Base-by-base conservation (phyloP, 768 basidiomycete species). In the Agaricus blazei region DNA sequence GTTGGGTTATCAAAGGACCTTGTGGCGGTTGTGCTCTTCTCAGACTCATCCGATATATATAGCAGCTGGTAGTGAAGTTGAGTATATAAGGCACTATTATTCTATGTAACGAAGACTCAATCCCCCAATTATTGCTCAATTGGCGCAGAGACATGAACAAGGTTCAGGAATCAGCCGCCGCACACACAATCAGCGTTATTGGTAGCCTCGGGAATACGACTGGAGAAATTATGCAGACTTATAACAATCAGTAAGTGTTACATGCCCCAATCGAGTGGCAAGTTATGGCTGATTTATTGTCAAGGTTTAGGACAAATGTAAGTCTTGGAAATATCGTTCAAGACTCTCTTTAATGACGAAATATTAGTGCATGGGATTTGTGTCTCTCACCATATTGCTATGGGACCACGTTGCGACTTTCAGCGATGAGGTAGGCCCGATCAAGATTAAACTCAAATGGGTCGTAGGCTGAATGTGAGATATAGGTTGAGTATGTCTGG, bases 371-470 rank as follows among this genome's bases (percentile, higher is more conserved):
- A 71, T 84, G 43, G 82, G 77, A 14, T 67, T 84, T 31, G 73
- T 71, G 8, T 75, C 77, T 57, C 79, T 79, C 60, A 74, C 75
- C 1, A 62, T 80, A 15, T 67, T 85, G 14, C 57, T 84, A 15
- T 84, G 79, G 77, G 82, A 83, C 57, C 82, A 83, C 55, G 58
- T 82, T 28, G 69, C 80, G 51, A 80, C 81, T 0, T 77, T 83
- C 43, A 59, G 62, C 1, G 75, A 77, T 42, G 80, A 82, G 66
- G 52, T 54, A 29, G 8, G 34, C 3, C 11, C 1, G 19, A 19
- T 34, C 8, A 14, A 7, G 38, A 46, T 23, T 27, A 0, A 9
- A 4, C 7, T n/a, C 24, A 14, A 14, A 3, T 12, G 1, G n/a
- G 38, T 38, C n/a, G 3, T n/a, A 26, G 3, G 6, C n/a, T 54